A percentile compares a stretch with the other conserved stretches of the same genome.
Conservation (phyloP, 2,329 filamentous ascomycete genomes). For the Ophiostoma populinum region DNA sequence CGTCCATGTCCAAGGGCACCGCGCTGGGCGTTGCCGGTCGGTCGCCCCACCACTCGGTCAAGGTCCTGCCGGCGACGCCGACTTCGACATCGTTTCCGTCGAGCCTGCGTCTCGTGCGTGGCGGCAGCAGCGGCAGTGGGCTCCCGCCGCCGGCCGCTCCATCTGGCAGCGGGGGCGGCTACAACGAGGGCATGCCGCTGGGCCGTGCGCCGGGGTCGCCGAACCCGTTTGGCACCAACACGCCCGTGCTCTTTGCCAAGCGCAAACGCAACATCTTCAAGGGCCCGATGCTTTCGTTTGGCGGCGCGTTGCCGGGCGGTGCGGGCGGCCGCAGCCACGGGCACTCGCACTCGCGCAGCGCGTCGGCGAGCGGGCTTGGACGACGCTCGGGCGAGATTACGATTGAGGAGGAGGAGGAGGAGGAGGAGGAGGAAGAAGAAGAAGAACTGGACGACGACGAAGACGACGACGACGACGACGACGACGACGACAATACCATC, state of each 20-base stretch:
- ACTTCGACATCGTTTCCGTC: constrained; percentile 60
- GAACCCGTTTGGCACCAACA: constrained; percentile 28
- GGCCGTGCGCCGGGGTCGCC: constrained; percentile 29
- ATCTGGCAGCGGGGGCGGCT: constrained; percentile 16
- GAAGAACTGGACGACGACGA: constrained; percentile 20
- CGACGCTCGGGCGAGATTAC: constrained; percentile 57
- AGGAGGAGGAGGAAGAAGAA: constrained; percentile 25
- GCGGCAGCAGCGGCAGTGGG: constrained; percentile 10
- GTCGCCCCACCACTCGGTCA: constrained; percentile 78
- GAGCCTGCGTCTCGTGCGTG: constrained; percentile 69
- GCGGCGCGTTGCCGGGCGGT: constrained; percentile 16
- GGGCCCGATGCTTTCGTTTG: constrained; percentile 50
- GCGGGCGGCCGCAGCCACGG: constrained; percentile 6
- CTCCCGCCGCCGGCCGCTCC: neutral
- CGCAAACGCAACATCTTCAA: constrained; percentile 70
- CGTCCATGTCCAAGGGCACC: constrained; percentile 49
- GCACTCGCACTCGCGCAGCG: constrained; percentile 31
- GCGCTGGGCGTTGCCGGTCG: constrained; percentile 41
- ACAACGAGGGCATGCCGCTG: constrained; percentile 41
- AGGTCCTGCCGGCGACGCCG: constrained; percentile 85
- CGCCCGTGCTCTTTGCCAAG: constrained; percentile 56
- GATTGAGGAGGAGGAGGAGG: constrained; percentile 50
- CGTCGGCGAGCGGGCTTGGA: constrained; percentile 45
- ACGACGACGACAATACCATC: constrained; percentile 7
- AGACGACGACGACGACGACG: constrained; percentile 32